These are phyloP conservation scores for Periconia macrospinosa DNA, from an alignment of 2,329 filamentous ascomycete species.

Conservation along the genomic window DNA sequence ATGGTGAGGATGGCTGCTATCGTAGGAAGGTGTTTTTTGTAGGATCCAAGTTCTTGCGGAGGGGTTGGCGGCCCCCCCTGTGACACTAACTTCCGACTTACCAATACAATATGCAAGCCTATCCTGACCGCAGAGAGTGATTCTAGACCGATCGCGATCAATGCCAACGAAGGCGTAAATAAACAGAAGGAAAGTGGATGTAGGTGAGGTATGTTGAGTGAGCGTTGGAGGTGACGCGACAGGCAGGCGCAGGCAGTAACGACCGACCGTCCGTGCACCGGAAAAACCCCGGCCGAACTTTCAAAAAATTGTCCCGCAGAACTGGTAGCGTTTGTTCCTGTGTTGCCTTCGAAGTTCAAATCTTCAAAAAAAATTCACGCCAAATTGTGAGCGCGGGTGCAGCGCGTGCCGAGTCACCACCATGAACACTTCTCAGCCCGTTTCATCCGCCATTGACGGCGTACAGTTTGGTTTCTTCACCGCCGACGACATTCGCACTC, in stretches of 20 bases:
- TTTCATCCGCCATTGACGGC: constrained; percentile 79
- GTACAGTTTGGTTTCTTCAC: constrained; percentile 90
- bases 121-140: no score
- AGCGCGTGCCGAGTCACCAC: constrained; percentile 9
- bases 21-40: neutral
- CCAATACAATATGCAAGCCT: neutral
- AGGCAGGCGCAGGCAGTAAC: neutral
- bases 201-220: neutral
- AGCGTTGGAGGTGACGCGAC: neutral
- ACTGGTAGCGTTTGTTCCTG: constrained; percentile 6
- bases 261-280: constrained; percentile 11
- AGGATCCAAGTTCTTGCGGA: neutral
- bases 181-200: neutral
- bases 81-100: neutral
- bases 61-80: neutral
- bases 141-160: neutral
- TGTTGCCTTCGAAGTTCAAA: constrained; percentile 9
- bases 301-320: constrained; percentile 34
- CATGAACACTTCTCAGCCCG: constrained; percentile 66
- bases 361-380: constrained; percentile 1
- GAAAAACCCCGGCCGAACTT: constrained; percentile 28
- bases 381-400: constrained; percentile 15
- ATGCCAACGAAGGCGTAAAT: neutral
- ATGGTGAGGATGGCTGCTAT: constrained; percentile 5
- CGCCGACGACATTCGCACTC: constrained; percentile 76